Percentiles rank a stretch among this genome's conserved stretches.
Evolutionary conservation across 148 eudicot genomes (phyloP).

Genomic region (Dysphania ambrosioides): DNA sequence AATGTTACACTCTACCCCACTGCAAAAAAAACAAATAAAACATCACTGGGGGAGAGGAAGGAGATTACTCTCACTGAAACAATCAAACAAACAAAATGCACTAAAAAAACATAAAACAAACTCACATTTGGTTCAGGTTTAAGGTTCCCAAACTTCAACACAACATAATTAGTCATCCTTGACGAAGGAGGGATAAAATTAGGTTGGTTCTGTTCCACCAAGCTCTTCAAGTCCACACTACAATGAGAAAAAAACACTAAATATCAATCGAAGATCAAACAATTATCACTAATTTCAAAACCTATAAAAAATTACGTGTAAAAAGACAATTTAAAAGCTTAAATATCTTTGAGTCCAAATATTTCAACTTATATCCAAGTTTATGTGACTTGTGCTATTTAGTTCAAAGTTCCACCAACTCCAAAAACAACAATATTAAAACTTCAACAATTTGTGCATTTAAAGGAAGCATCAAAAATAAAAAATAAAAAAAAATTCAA

Average conservation of each 20-base stretch:
- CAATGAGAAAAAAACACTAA: background rate
- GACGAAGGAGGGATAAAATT: slow-evolving; percentile 71
- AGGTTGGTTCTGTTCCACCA: slow-evolving; percentile 68
- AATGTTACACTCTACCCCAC: no score
- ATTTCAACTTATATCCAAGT: background rate
- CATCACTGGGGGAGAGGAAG: background rate
- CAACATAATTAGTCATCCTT: slow-evolving; percentile 87
- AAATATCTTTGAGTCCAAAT: background rate
- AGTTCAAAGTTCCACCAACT: background rate
- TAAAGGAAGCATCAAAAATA: background rate
- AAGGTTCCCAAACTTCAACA: slow-evolving; percentile 59
- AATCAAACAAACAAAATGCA: background rate
- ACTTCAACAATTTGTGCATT: background rate
- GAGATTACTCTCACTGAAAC: background rate
- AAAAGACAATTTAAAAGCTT: background rate
- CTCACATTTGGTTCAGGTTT: slow-evolving; percentile 58
- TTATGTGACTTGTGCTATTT: background rate
- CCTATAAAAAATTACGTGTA: background rate
- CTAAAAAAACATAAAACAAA: background rate
- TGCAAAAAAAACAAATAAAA: no score
- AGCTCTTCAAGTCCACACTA: slow-evolving; percentile 86
- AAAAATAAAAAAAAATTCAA: no score
- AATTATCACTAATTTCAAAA: background rate
- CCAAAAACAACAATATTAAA: background rate
- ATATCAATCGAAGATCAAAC: no score